Evolutionary conservation across 1,139 yeast species (phyloP), one percentile per base, ranked within the genome.

Genomic region (Geotrichum citri-aurantii): DNA sequence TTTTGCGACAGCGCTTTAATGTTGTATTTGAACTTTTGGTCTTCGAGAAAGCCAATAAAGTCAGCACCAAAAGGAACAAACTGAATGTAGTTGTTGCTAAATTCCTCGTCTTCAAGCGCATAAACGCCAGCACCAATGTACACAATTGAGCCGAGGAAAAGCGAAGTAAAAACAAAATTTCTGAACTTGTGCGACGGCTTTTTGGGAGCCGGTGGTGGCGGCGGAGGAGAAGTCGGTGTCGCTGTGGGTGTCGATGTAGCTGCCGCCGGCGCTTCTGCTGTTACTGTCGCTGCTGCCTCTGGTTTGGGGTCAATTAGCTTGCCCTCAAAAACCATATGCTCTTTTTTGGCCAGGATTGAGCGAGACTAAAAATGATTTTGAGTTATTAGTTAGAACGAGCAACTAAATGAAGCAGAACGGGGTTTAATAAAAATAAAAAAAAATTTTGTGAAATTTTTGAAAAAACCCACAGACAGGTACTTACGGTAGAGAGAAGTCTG

Each of bases 61-160:
- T 73, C 71, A 65, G 83, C 85, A 44, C 84, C 86, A 55, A 78
- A 77, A 24, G 92, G 92, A 48, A 85, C 79, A 61, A 80, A 80
- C 61, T 83, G 84, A 27, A 82, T 75, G 70, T 83, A 84, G 46
- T 77, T 63, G 61, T 75, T 77, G 65, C 73, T 75, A 65, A 75
- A 71, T 26, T 66, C 65, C 64, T 76, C 79, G 62, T 73, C 67
- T 49, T 69, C 63, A 46, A 74, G 64, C 17, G 79, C 65, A 61
- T 68, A 70, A 66, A 69, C 75, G 23, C 73, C 72, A 10, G 76
- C 77, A n/a, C 71, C 76, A 17, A 71, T 75, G 56, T 71, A 75
- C 10, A 66, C 63, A 10, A 65, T 66, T 7, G 68, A 66, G 4
- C 68, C 66, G 12, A 68, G 58, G 12, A 66, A 55, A 4, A 69